Percentiles rank a stretch among this genome's conserved stretches.
Evolutionary conservation across 164 flowering plant species (phyloP).

Genomic region (Sedum album): DNA sequence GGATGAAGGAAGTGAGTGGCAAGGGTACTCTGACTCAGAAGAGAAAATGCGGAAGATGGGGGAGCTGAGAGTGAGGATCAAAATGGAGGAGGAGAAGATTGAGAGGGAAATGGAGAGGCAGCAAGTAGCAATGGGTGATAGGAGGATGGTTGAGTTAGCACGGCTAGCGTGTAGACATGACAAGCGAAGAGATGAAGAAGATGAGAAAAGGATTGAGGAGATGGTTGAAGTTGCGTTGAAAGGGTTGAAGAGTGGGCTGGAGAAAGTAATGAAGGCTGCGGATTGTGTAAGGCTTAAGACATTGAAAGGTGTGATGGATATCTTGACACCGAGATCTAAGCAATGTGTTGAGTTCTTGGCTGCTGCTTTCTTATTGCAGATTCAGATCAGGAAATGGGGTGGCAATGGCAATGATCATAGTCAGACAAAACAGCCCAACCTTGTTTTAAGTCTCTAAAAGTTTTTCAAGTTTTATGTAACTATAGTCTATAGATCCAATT

Average conservation of each 20-base stretch:
- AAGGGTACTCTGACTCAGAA: slow-evolving; percentile 18
- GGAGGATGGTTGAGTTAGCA: slow-evolving; percentile 34
- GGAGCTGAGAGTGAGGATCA: too few relatives aligned
- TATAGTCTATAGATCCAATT: too few relatives aligned
- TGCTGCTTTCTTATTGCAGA: slow-evolving; percentile 21
- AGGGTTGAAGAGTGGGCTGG: slow-evolving; percentile 28
- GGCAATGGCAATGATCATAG: background rate
- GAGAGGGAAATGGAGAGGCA: slow-evolving; percentile 30
- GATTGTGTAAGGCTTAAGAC: slow-evolving; percentile 51
- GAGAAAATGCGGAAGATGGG: slow-evolving; percentile 25
- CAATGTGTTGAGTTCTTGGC: slow-evolving; percentile 43
- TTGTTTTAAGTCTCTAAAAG: background rate
- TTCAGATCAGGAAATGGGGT: slow-evolving; percentile 36
- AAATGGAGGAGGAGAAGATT: too few relatives aligned
- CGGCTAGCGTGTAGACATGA: slow-evolving; percentile 11
- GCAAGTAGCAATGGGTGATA: slow-evolving; percentile 32
- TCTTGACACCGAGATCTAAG: slow-evolving; percentile 22
- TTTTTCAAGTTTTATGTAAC: too few relatives aligned
- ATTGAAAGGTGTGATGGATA: slow-evolving; percentile 41
- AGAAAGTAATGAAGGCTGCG: slow-evolving; percentile 40
- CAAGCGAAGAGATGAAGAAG: background rate
- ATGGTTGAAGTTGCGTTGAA: slow-evolving; percentile 35
- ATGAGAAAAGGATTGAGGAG: slow-evolving; percentile 15
- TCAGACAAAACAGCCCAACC: background rate
- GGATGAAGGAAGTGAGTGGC: slow-evolving; percentile 9